A percentile compares a stretch with the other conserved stretches of the same genome.
Evolutionary conservation across 345 rosid genomes (phyloP).

Genomic region (Psidium friedrichsthalianum): DNA sequence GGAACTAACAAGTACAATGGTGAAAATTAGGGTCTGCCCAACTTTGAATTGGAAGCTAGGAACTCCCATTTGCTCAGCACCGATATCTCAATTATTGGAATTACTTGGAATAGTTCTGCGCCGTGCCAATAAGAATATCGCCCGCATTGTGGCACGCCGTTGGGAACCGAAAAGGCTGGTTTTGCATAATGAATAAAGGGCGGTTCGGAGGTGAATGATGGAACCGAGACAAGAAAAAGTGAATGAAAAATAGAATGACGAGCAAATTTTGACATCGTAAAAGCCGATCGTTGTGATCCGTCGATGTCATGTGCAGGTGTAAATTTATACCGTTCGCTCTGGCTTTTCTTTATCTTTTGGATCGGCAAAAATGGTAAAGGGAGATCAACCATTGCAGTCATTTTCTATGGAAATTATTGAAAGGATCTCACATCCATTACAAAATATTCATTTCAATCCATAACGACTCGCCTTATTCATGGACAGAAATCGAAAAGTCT

Average conservation of each 20-base stretch:
- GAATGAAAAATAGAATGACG: neutral
- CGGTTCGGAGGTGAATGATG: neutral
- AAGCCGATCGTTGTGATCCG: neutral
- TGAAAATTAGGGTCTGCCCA: neutral
- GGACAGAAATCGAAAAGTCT: neutral
- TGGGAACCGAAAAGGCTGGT: neutral
- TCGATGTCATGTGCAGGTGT: neutral
- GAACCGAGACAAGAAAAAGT: neutral
- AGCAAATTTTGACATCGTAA: neutral
- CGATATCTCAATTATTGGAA: neutral
- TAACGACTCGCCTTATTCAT: neutral
- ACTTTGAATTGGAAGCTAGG: neutral
- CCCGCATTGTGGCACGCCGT: neutral
- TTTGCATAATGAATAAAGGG: neutral
- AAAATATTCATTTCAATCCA: neutral
- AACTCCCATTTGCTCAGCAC: neutral
- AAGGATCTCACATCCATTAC: neutral
- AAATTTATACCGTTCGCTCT: neutral
- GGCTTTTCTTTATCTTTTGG: neutral
- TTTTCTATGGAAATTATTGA: neutral
- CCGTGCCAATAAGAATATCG: neutral
- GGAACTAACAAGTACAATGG: neutral
- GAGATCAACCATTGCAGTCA: neutral
- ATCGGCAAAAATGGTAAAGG: neutral
- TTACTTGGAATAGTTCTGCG: neutral